phyloP scores from a whole-genome alignment of 768 basidiomycete species.

The Tephrocybe sp. region DNA sequence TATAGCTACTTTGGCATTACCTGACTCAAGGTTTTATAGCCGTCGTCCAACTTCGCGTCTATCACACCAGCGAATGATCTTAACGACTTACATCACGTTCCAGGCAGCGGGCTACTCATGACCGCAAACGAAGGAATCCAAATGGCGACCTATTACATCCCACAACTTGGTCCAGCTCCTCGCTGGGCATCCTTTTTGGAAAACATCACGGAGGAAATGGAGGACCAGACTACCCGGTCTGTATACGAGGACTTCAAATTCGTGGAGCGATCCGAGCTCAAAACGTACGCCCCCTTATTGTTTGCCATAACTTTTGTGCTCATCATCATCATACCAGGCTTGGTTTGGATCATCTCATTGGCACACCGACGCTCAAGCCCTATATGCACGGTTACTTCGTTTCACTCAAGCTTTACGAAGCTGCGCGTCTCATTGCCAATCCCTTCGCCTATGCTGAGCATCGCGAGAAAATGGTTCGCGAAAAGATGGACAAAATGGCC shows the following conservation, averaged over 20 bases:
- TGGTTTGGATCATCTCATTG: conserved; percentile 92
- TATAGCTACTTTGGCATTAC: neutral
- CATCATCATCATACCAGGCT: conserved; percentile 50
- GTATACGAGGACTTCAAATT: conserved; percentile 99
- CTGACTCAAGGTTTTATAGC: conserved; percentile 43
- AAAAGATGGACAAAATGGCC: conserved; percentile 91
- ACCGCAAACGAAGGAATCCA: conserved; percentile 96
- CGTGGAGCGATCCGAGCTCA: conserved; percentile 83
- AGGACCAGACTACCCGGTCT: conserved; percentile 76
- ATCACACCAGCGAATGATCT: conserved; percentile 90
- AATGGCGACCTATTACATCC: conserved; percentile 93
- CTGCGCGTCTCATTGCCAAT: conserved; percentile 93
- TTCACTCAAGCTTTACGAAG: conserved; percentile 93
- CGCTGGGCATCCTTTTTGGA: conserved; percentile 98
- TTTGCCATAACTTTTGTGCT: neutral
- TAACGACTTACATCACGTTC: conserved; percentile 88
- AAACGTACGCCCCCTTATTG: conserved; percentile 55
- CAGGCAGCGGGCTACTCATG: conserved; percentile 86
- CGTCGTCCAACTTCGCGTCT: conserved; percentile 84
- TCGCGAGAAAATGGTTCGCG: conserved; percentile 82
- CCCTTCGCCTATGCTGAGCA: conserved; percentile 96
- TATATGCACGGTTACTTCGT: conserved; percentile 99
- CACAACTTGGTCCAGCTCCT: conserved; percentile 95
- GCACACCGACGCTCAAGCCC: conserved; percentile 93
- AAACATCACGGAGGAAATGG: conserved; percentile 98